A percentile compares a stretch with the other conserved stretches of the same genome.
These are phyloP conservation scores for Uronychia setigera DNA, from an alignment of 73 alveolate genomes.

Conservation along the genomic window DNA sequence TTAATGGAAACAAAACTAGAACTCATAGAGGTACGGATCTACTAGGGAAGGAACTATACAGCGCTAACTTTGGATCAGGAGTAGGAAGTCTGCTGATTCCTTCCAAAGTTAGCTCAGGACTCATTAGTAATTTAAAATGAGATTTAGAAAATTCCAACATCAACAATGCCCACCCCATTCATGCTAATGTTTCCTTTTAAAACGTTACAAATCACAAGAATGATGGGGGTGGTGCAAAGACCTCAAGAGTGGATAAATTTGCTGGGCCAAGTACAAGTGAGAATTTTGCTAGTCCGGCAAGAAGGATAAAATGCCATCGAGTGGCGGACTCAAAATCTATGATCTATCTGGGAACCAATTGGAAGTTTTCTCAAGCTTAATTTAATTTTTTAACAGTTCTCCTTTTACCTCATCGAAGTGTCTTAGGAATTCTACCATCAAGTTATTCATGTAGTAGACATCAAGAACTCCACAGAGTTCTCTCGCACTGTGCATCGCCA, in stretches of 20 bases:
- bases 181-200: background rate
- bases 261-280: background rate
- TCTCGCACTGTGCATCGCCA: conserved; percentile 77
- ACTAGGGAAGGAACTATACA: too few relatives aligned
- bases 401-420: too few relatives aligned
- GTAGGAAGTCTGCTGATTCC: too few relatives aligned
- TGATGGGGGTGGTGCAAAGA: too few relatives aligned
- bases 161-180: background rate
- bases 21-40: too few relatives aligned
- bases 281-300: background rate
- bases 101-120: too few relatives aligned
- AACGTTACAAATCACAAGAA: too few relatives aligned
- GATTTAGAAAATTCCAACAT: background rate
- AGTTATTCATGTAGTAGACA: conserved; percentile 57
- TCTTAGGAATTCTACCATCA: conserved; percentile 73
- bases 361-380: conserved; percentile 6
- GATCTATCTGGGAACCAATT: background rate
- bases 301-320: background rate
- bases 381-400: too few relatives aligned
- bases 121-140: background rate
- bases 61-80: too few relatives aligned
- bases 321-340: background rate
- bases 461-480: conserved; percentile 74
- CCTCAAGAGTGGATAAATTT: background rate
- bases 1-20: too few relatives aligned